Percentiles rank a stretch among this genome's conserved stretches.
phyloP scores from a whole-genome alignment of 495 filamentous ascomycete species.

The Apiosordaria backusii region DNA sequence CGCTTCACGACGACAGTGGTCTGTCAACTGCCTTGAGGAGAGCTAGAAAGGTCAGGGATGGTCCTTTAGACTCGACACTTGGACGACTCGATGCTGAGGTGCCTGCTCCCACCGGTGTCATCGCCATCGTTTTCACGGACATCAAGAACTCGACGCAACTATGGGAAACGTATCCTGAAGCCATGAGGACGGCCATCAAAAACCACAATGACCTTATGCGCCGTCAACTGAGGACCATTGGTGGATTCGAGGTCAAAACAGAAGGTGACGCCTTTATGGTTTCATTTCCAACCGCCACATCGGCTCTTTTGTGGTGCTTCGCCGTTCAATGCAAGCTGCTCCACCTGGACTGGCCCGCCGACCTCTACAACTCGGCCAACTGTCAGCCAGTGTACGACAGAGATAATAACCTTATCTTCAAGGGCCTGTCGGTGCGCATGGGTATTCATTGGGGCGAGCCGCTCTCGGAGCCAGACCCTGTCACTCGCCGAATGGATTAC shows the following conservation, averaged over 20 bases:
- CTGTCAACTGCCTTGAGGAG: constrained; percentile 56
- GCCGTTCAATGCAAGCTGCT: constrained; percentile 85
- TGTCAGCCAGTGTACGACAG: constrained; percentile 77
- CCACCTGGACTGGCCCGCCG: constrained; percentile 85
- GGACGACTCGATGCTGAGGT: constrained; percentile 83
- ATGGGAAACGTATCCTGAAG: constrained; percentile 93
- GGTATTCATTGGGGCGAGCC: constrained; percentile 93
- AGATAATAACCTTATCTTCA: constrained; percentile 86
- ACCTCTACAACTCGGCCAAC: constrained; percentile 81
- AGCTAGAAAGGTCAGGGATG: constrained; percentile 64
- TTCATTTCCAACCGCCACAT: constrained; percentile 91
- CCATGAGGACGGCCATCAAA: constrained; percentile 93
- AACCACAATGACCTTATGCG: constrained; percentile 95
- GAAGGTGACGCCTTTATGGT: constrained; percentile 99
- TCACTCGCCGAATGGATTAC: constrained; percentile 98
- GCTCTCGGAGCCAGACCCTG: constrained; percentile 90
- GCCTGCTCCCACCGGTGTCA: constrained; percentile 80
- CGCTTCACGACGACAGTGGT: constrained; percentile 61
- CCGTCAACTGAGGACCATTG: constrained; percentile 85
- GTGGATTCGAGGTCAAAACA: constrained; percentile 98
- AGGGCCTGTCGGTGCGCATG: constrained; percentile 93
- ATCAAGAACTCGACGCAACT: constrained; percentile 97
- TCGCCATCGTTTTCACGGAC: constrained; percentile 96
- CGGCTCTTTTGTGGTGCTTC: constrained; percentile 92
- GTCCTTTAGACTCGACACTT: constrained; percentile 71